Base-by-base conservation (phyloP, 305 asterid genomes). In the Solanum aculeatissimum region DNA sequence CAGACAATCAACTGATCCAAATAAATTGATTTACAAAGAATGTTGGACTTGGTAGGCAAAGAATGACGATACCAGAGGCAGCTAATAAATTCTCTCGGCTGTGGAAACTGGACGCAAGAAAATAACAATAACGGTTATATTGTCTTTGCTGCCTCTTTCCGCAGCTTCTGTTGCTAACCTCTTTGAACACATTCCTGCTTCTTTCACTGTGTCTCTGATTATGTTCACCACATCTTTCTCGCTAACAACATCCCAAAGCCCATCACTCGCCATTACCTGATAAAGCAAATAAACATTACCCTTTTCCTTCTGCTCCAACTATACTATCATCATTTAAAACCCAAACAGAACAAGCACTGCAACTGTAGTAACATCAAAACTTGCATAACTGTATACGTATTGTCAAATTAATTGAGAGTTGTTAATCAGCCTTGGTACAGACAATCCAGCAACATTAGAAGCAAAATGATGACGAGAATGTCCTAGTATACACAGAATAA, bases 261-360 rank as follows among this genome's bases (percentile, higher is more conserved):
- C 98, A 78, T 97, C 99, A 74, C 97, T 94, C 7, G 92, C 98
- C 96, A 97, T 94, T 72, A 97, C 99, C 99, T 95, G 90, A 66
- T 55, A 11, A 38, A n/a, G 7, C 62, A 83, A 10, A 49, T 63
- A 7, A 53, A 78, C 82, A 77, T 38, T 35, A 69, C 38, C 6
- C 3, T 65, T 65, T 29, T 29, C 43, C 43, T 65, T 65, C 43
- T 29, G 6, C n/a, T 29, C 2, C 42, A 62, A 62, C 19, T 62
- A 58, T 1, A 29, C 19, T 65, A 65, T 65, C 27, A 63, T 45
- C 81, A 45, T 74, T 45, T 74, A 10, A n/a, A 21, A 70, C 11
- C 14, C 75, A 35, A 68, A 68, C 75, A 18, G 35, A 66, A 66
- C 23, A 32, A 58, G 8, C 74, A 66, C 6, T 2, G 21, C 7